Conservation (phyloP, 2,329 filamentous ascomycete species). For the Pseudocercospora macadamiae region DNA sequence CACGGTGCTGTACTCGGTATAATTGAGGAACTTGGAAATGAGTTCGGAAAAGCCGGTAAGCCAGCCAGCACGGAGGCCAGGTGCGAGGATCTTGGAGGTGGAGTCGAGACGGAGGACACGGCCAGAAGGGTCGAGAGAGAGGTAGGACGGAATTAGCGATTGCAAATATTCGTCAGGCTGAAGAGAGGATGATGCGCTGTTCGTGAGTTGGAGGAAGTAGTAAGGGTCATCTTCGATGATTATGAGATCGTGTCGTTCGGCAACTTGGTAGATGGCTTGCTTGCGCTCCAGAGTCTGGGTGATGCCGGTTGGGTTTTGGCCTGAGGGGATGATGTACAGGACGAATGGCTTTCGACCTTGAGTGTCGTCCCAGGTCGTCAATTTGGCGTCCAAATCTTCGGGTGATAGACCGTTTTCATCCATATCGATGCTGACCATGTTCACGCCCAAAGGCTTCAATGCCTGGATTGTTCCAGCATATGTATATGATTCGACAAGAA, state of each 20-base stretch:
- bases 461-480: slow-evolving; percentile 35
- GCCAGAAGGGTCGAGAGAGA: slow-evolving; percentile 40
- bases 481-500: slow-evolving; percentile 33
- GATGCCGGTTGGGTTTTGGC: slow-evolving; percentile 36
- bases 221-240: slow-evolving; percentile 41
- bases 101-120: slow-evolving; percentile 40
- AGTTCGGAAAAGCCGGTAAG: slow-evolving; percentile 34
- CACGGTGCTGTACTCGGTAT: slow-evolving; percentile 30
- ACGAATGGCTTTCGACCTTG: slow-evolving; percentile 30
- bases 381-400: slow-evolving; percentile 28
- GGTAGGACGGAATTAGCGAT: slow-evolving; percentile 34
- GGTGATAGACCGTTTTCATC: slow-evolving; percentile 36
- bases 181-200: not conserved
- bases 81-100: slow-evolving; percentile 39
- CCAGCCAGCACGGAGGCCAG: slow-evolving; percentile 39
- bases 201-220: slow-evolving; percentile 30
- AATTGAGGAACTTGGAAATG: slow-evolving; percentile 33
- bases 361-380: slow-evolving; percentile 32
- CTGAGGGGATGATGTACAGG: slow-evolving; percentile 39
- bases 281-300: slow-evolving; percentile 32
- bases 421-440: slow-evolving; percentile 34
- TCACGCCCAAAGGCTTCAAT: slow-evolving; percentile 32
- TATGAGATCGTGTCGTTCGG: slow-evolving; percentile 33
- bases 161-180: slow-evolving; percentile 18
- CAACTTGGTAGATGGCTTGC: slow-evolving; percentile 33